Base-by-base conservation (phyloP, 495 filamentous ascomycete genomes). In the Beverwykella pulmonaria region DNA sequence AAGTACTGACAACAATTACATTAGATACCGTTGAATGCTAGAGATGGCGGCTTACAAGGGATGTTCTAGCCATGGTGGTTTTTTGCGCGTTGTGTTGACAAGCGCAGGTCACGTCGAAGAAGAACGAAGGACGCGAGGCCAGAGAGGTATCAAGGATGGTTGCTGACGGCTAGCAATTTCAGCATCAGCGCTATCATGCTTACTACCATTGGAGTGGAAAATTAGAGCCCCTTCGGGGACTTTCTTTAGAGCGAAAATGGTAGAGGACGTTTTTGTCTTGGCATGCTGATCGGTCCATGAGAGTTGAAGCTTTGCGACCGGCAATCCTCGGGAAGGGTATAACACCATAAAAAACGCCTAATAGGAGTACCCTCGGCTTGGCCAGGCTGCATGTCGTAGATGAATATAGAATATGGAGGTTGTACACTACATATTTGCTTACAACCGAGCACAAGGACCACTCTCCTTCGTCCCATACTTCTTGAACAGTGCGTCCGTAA, bases 401-500 rank as follows among this genome's bases (percentile, higher is more conserved):
- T n/a, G n/a, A n/a, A n/a, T n/a, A n/a, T n/a, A n/a, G n/a, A n/a
- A n/a, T n/a, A n/a, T n/a, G n/a, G n/a, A n/a, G 12, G 39, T 14
- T 2, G 17, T 15, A n/a, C 39, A 44, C 39, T 44, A 44, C 17
- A 14, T 2, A n/a, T 15, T 20, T 32, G n/a, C 26, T 44, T 61
- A 59, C 53, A 60, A 36, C 27, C 48, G 52, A 20, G 64, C 20
- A 60, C 66, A 69, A 0, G 54, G 59, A 14, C 53, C 60, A 12
- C 25, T 17, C 36, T 63, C 44, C 46, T 53, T 60, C 47, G 66
- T 55, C 10, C 59, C 53, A 46, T 60, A 69, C 44, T 64, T 64
- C 54, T 36, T 64, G 14, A 69, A 59, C 48, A 69, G 25, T 3
- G 44, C 60, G 49, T 69, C 66, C 9, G 66, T 60, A 15, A 48